Base-by-base conservation (phyloP, 345 rosid genomes). In the Syzygium aqueum region DNA sequence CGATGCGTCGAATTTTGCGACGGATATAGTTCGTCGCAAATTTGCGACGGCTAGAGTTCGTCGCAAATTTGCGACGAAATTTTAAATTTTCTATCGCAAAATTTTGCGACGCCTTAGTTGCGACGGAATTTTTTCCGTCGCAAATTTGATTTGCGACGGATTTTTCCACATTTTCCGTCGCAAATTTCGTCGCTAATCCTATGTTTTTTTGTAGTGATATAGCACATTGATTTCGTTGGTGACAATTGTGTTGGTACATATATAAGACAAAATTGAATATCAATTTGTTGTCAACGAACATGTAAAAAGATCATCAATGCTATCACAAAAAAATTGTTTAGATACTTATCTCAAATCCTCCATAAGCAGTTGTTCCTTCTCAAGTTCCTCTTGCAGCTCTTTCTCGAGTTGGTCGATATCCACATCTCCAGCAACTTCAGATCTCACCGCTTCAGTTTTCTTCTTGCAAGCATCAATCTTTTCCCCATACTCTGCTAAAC, bases 281-380 rank as follows among this genome's bases (percentile, higher is more conserved):
- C 88, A 88, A 54, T 61, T 33, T 11, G 40, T 73, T 73, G 30
- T 78, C 90, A 86, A 51, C n/a, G 9, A 46, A 49, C 43, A 19
- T 56, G 49, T 46, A 53, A 12, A 73, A 33, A 33, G 65, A 51
- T 12, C 63, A 77, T 28, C 8, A 19, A 86, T 19, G 5, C 16
- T 27, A 59, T 13, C 63, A 8, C 53, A 67, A 23, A 87, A 61
- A 46, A 85, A 22, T 17, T 53, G 65, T 85, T 21, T 77, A 43
- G 87, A 88, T 85, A 94, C 97, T 92, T 91, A 97, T 97, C 99
- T 94, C 89, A 94, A 95, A 87, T 95, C 96, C 86, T 94, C 93
- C 86, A 87, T 86, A 22, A 95, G 90, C 27, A 51, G 59, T 40
- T 78, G 87, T 85, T 97, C 97, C 33, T 84, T 93, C 73, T 93